These are phyloP conservation scores for Pseudovirgaria hyperparasitica DNA, from an alignment of 2,329 filamentous ascomycete genomes.

Conservation along the genomic window DNA sequence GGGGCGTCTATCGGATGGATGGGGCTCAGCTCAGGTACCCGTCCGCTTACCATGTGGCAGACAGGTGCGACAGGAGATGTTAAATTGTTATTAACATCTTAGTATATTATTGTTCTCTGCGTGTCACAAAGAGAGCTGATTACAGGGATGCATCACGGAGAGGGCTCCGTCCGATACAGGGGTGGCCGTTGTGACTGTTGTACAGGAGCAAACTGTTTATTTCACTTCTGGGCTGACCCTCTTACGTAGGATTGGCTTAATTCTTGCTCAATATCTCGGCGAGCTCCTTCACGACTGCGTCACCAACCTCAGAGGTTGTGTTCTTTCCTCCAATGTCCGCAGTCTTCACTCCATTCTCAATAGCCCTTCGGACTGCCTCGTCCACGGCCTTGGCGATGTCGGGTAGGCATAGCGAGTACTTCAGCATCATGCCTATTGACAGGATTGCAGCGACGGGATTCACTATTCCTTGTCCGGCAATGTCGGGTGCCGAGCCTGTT, in stretches of 20 bases:
- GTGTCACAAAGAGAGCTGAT: too few species aligned
- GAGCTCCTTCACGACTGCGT: slow-evolving; percentile 67
- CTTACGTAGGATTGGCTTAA: slow-evolving; percentile 10
- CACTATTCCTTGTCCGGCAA: slow-evolving; percentile 80
- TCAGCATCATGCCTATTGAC: slow-evolving; percentile 89
- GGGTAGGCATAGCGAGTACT: slow-evolving; percentile 75
- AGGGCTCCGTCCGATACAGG: too few species aligned
- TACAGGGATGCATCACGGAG: too few species aligned
- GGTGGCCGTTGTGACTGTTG: too few species aligned
- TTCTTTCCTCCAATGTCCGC: slow-evolving; percentile 72
- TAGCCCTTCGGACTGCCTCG: slow-evolving; percentile 63
- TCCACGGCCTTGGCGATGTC: slow-evolving; percentile 69
- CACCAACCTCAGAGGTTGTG: slow-evolving; percentile 66
- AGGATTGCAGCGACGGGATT: slow-evolving; percentile 88
- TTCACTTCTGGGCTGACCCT: too few species aligned
- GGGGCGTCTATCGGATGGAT: too few species aligned
- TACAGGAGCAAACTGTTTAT: too few species aligned
- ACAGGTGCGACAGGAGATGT: too few species aligned
- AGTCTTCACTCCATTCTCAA: slow-evolving; percentile 68
- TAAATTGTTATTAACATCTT: too few species aligned
- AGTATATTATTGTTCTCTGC: too few species aligned
- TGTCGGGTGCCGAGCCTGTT: slow-evolving; percentile 77
- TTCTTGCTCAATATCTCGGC: slow-evolving; percentile 48
- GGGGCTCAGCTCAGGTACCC: too few species aligned
- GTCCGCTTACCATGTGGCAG: too few species aligned